Base-by-base conservation (phyloP, 2,329 filamentous ascomycete species). In the Hypomyces perniciosus region DNA sequence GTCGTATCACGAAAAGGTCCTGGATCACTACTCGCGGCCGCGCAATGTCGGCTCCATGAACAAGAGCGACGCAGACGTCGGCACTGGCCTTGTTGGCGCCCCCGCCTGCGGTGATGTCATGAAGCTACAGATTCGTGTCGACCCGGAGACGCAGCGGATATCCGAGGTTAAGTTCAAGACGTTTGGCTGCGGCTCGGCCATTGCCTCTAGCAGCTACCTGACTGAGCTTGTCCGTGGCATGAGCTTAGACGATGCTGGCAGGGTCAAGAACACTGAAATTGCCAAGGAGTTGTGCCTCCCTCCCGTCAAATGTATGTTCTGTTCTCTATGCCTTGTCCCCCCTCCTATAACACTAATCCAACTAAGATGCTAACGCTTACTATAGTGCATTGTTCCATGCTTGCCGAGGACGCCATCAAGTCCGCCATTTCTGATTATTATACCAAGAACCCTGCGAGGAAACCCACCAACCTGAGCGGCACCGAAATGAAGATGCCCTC, bases 91-190 rank as follows among this genome's bases (percentile, higher is more conserved):
- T 48, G 91, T 96, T 58, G 89, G 89, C 60, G 89, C 89, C 10
- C 90, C 89, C 41, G 89, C 89, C 41, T 95, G 89, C 66, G 89
- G 89, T 70, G 90, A 95, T 69, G 89, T 95, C 57, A 95, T 95
- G 86, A 93, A 93, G 75, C 60, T 69, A 6, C 67, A 73, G 65
- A 95, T 93, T 72, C 85, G 89, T 53, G 91, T 96, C 62, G 90
- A 96, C 72, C 88, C 88, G 57, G 79, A 86, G 61, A 89, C 84
- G 63, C 88, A 93, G 69, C 92, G 84, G 61, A 96, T 96, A 67
- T 85, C 84, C 62, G 92, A 96, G 62, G 91, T 95, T 68, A 93
- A 95, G 73, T 96, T 96, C 82, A 96, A 96, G 84, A 96, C 91
- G 0, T 96, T 96, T 66, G 91, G 91, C 46, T 96, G 91, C 68